Evolutionary conservation across 2,329 filamentous ascomycete species (phyloP).

Genomic region (Aspergillus brasiliensis): DNA sequence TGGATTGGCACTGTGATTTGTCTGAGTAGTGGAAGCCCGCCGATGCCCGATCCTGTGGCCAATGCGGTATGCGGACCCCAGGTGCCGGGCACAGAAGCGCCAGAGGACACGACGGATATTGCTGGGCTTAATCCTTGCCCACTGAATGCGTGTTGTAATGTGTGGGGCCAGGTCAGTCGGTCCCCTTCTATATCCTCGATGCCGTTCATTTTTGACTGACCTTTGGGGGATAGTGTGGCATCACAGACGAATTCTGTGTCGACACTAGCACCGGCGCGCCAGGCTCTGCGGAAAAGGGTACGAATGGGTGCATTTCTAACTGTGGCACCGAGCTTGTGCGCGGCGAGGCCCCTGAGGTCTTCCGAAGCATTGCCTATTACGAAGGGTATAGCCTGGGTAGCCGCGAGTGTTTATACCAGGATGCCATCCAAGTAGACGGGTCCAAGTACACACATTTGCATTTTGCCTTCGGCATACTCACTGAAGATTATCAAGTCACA

Average conservation of each 20-base stretch:
- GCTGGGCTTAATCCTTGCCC: slow-evolving; percentile 50
- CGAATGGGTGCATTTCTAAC: slow-evolving; percentile 47
- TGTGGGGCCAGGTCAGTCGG: slow-evolving; percentile 38
- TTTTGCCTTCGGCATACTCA: slow-evolving; percentile 42
- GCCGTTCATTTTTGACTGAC: slow-evolving; percentile 25
- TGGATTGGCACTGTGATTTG: slow-evolving; percentile 39
- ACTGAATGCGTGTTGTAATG: slow-evolving; percentile 46
- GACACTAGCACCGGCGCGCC: slow-evolving; percentile 34
- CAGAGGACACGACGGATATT: slow-evolving; percentile 32
- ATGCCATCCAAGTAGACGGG: slow-evolving; percentile 24
- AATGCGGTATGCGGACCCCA: slow-evolving; percentile 51
- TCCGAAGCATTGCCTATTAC: slow-evolving; percentile 34
- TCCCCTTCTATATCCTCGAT: neutral
- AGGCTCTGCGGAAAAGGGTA: slow-evolving; percentile 38
- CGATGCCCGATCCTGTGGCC: slow-evolving; percentile 41
- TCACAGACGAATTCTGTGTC: slow-evolving; percentile 48
- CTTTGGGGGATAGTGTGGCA: slow-evolving; percentile 42
- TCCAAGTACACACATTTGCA: slow-evolving; percentile 37
- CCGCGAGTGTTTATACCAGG: slow-evolving; percentile 32
- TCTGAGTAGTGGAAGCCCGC: slow-evolving; percentile 43
- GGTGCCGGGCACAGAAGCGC: slow-evolving; percentile 40
- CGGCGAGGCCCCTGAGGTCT: slow-evolving; percentile 24
- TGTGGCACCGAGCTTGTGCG: slow-evolving; percentile 41
- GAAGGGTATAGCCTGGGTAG: slow-evolving; percentile 35
- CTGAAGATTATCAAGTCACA: neutral